These are phyloP conservation scores for Phytophthora colocasiae DNA, from an alignment of 352 stramenopile species.

Conservation along the genomic window DNA sequence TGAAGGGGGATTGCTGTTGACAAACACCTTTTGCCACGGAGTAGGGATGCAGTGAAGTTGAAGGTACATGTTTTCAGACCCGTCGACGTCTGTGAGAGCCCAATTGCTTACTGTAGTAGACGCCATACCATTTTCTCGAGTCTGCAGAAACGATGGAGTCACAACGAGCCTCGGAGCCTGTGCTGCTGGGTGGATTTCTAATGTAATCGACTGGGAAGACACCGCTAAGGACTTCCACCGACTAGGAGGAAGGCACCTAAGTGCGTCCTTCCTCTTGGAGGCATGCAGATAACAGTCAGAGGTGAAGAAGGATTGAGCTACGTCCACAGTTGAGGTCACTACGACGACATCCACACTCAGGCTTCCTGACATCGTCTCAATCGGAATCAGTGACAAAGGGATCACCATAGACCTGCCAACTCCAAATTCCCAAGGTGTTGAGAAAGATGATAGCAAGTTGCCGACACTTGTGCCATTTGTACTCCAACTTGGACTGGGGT, in stretches of 20 bases:
- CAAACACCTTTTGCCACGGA: conserved; percentile 11
- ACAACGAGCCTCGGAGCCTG: conserved; percentile 11
- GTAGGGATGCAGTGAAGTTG: conserved; percentile 9
- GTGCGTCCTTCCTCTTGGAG: conserved; percentile 5
- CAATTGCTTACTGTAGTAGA: conserved; percentile 17
- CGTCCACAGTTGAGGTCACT: conserved; percentile 19
- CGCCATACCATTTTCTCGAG: conserved; percentile 14
- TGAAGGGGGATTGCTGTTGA: conserved; percentile 1
- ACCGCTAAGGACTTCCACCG: conserved; percentile 23
- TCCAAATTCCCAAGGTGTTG: conserved; percentile 1
- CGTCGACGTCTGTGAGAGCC: conserved; percentile 21
- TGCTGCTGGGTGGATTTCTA: conserved; percentile 24
- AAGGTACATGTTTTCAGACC: conserved; percentile 31
- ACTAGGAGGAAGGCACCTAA: conserved; percentile 10
- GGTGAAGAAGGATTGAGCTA: conserved; percentile 21
- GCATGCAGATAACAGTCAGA: conserved; percentile 25
- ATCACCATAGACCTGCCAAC: conserved; percentile 3
- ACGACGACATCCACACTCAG: conserved; percentile 26
- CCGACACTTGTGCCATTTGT: not conserved
- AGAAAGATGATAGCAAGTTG: conserved; percentile 17
- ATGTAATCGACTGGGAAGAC: conserved; percentile 2
- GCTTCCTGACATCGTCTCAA: conserved; percentile 23
- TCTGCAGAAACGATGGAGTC: not conserved
- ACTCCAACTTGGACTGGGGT: not conserved
- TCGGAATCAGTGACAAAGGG: conserved; percentile 10